A percentile compares a stretch with the other conserved stretches of the same genome.
phyloP scores from a whole-genome alignment of 1,139 yeast species.

The Kodamaea fungicola region DNA sequence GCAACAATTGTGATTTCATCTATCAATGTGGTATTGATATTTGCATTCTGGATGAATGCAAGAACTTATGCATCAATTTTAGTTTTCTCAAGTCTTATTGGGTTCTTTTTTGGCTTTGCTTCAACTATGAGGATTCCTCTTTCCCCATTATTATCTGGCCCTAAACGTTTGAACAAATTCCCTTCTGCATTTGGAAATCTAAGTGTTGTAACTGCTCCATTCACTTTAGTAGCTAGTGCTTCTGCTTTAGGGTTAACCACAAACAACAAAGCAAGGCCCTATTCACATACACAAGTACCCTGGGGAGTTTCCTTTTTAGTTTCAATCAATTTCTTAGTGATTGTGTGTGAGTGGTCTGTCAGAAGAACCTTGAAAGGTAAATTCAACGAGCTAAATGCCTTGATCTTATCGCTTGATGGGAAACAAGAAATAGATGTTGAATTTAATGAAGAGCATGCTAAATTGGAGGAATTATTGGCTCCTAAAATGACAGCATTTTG shows the following conservation, averaged over 20 bases:
- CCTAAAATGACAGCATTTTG: no score
- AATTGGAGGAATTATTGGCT: no score
- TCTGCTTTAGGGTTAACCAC: constrained; percentile 45
- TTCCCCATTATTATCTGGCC: constrained; percentile 48
- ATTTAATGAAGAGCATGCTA: no score
- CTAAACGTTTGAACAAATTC: constrained; percentile 32
- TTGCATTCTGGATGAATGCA: constrained; percentile 56
- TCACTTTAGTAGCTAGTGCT: constrained; percentile 28
- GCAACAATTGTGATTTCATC: constrained; percentile 4
- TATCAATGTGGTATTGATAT: constrained; percentile 13
- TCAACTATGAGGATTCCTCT: constrained; percentile 60
- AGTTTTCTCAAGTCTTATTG: constrained; percentile 50
- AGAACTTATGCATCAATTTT: constrained; percentile 46
- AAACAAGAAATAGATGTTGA: no score
- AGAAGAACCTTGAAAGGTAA: constrained; percentile 4
- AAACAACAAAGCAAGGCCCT: constrained; percentile 36
- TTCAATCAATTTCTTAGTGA: constrained; percentile 23
- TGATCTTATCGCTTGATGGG: no score
- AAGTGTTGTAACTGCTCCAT: constrained; percentile 45
- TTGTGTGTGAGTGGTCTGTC: constrained; percentile 30
- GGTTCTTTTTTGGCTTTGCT: constrained; percentile 57
- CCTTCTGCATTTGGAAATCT: constrained; percentile 60
- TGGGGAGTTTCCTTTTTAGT: constrained; percentile 48
- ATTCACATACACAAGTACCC: constrained; percentile 56
- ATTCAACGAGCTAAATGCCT: no score